Percentiles rank a stretch among this genome's conserved stretches.
Conservation (phyloP, 805 yeast genomes). For the Kazachstania bromeliacearum region DNA sequence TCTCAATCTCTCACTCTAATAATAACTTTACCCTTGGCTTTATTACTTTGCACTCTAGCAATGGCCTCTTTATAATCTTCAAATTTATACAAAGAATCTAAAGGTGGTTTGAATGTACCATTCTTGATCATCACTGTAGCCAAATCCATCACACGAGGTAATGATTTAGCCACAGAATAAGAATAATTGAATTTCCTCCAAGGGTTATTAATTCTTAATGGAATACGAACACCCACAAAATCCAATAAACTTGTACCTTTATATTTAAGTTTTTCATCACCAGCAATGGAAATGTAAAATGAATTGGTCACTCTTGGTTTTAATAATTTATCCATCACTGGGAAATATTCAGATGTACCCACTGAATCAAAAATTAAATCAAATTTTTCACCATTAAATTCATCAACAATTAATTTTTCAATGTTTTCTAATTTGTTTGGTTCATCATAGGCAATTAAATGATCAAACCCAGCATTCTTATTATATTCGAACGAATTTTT, state of each 20-base stretch:
- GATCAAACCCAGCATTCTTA: conserved; percentile 45
- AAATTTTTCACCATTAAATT: conserved; percentile 35
- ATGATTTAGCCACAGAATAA: conserved; percentile 7
- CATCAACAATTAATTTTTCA: conserved; percentile 21
- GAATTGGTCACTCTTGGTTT: conserved; percentile 40
- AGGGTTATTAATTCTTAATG: conserved; percentile 15
- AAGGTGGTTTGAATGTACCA: conserved; percentile 32
- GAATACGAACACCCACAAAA: conserved; percentile 9
- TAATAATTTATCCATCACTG: conserved; percentile 34
- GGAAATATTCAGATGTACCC: conserved; percentile 46
- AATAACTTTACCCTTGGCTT: conserved; percentile 57
- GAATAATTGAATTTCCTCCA: conserved; percentile 27
- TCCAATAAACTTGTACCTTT: conserved; percentile 3
- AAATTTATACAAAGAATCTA: conserved; percentile 48
- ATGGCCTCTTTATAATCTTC: conserved; percentile 44
- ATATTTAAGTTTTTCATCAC: conserved; percentile 38
- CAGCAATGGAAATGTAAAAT: conserved; percentile 45
- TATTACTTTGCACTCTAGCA: conserved; percentile 36
- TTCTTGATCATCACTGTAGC: conserved; percentile 17
- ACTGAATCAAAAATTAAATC: conserved; percentile 58
- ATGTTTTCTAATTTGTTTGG: conserved; percentile 33
- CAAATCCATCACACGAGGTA: conserved; percentile 11
- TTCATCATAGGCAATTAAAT: conserved; percentile 46
- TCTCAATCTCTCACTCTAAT: conserved; percentile 8
- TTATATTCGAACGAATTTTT: conserved; percentile 37